These are phyloP conservation scores for Claviceps quebecensis DNA, from an alignment of 2,329 filamentous ascomycete species.

Conservation along the genomic window DNA sequence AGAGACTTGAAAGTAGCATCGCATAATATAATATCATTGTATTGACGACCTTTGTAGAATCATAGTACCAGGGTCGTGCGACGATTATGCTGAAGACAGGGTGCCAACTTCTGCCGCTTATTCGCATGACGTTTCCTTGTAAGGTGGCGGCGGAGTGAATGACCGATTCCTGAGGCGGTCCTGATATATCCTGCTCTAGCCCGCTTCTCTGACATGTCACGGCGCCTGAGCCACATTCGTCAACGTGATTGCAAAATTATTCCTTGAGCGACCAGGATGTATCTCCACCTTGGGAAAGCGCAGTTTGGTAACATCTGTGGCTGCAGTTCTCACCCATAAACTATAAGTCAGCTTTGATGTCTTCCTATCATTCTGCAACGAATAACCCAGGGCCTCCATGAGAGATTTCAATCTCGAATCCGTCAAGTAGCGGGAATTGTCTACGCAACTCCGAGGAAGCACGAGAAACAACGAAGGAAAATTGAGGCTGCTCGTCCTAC, in stretches of 20 bases:
- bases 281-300: conserved; percentile 53
- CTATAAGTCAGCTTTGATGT: conserved; percentile 81
- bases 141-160: background rate
- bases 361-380: conserved; percentile 49
- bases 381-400: conserved; percentile 66
- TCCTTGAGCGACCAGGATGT: conserved; percentile 59
- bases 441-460: conserved; percentile 72
- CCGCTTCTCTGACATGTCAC: background rate
- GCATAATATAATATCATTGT: background rate
- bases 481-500: conserved; percentile 13
- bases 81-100: background rate
- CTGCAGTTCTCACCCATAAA: conserved; percentile 50
- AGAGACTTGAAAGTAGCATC: background rate
- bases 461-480: conserved; percentile 77
- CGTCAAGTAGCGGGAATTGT: conserved; percentile 82
- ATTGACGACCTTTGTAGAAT: background rate
- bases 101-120: background rate
- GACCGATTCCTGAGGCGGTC: background rate
- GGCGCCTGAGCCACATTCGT: conserved; percentile 9
- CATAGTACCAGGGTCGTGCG: background rate
- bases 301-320: conserved; percentile 6
- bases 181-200: background rate
- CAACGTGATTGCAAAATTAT: conserved; percentile 81
- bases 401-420: conserved; percentile 54
- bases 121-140: background rate